Conservation (phyloP, 352 stramenopile species). For the Globisporangium parvum region DNA sequence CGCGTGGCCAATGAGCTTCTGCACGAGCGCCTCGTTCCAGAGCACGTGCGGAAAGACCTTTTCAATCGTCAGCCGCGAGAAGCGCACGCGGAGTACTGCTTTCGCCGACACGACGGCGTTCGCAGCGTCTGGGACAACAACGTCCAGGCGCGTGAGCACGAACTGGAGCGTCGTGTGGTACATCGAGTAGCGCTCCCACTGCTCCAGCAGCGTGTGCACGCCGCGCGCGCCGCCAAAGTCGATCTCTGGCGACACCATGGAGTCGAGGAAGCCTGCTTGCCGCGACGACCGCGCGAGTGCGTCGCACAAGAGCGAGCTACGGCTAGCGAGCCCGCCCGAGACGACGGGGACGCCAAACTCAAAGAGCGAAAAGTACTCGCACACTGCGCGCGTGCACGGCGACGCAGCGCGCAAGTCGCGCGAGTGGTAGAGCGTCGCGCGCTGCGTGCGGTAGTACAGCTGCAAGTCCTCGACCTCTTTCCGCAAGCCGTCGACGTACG, state of each 20-base stretch:
- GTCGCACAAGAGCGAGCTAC: conserved; percentile 8
- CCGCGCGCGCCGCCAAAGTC: conserved; percentile 41
- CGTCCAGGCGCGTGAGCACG: conserved; percentile 33
- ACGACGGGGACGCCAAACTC: conserved; percentile 42
- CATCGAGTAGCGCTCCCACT: conserved; percentile 64
- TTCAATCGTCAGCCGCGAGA: conserved; percentile 55
- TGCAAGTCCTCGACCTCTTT: conserved; percentile 35
- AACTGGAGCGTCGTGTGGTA: conserved; percentile 49
- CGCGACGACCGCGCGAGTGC: conserved; percentile 19
- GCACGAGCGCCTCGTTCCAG: conserved; percentile 55
- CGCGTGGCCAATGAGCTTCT: conserved; percentile 53
- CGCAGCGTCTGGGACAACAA: conserved; percentile 25
- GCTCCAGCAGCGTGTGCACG: conserved; percentile 36
- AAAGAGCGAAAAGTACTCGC: conserved; percentile 63
- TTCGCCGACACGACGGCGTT: conserved; percentile 40
- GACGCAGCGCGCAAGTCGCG: conserved; percentile 7
- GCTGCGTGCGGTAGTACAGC: conserved; percentile 18
- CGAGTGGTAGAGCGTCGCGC: conserved; percentile 13
- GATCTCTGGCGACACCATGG: conserved; percentile 43
- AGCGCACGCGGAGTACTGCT: conserved; percentile 41
- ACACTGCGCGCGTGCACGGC: conserved; percentile 35
- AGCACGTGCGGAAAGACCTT: conserved; percentile 63
- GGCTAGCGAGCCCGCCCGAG: conserved; percentile 13
- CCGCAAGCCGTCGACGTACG: conserved; percentile 44
- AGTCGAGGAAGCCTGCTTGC: conserved; percentile 27